Percentiles rank a stretch among this genome's conserved stretches.
phyloP scores from a whole-genome alignment of 2,329 filamentous ascomycete species.

The Phyllosticta ampelicida region DNA sequence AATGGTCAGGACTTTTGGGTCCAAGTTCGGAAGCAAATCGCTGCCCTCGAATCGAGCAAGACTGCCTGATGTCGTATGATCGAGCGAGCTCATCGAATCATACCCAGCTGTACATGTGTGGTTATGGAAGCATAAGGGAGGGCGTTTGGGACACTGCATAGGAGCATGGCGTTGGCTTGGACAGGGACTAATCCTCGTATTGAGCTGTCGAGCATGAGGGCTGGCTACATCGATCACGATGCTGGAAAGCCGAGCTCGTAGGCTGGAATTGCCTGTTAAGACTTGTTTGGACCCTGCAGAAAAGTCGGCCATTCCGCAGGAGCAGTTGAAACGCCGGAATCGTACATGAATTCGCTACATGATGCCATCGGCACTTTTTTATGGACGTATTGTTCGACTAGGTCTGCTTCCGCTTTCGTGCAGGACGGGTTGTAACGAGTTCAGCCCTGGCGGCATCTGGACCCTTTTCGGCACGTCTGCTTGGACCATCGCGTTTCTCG shows the following conservation, averaged over 20 bases:
- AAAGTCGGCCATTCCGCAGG: background rate
- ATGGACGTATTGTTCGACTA: background rate
- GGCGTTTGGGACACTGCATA: slow-evolving; percentile 9
- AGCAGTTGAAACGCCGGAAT: background rate
- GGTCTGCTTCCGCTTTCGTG: background rate
- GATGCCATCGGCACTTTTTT: background rate
- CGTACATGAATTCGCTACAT: background rate
- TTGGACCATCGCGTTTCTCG: background rate
- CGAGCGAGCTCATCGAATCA: background rate
- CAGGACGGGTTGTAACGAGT: background rate
- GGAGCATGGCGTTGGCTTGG: slow-evolving; percentile 10
- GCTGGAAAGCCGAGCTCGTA: background rate
- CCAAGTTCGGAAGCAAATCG: slow-evolving; percentile 36
- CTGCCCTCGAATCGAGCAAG: slow-evolving; percentile 28
- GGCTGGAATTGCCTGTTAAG: background rate
- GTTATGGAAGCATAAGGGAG: slow-evolving; percentile 6
- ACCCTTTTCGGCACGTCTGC: background rate
- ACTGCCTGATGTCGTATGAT: slow-evolving; percentile 12
- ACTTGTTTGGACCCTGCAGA: background rate
- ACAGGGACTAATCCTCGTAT: background rate
- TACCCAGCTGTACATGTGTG: slow-evolving; percentile 9
- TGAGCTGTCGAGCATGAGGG: background rate
- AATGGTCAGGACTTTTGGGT: slow-evolving; percentile 35
- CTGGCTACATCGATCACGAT: background rate
- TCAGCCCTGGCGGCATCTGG: background rate